Base-by-base conservation (phyloP, 106 monocot species). In the Xerophyta viscosa region DNA sequence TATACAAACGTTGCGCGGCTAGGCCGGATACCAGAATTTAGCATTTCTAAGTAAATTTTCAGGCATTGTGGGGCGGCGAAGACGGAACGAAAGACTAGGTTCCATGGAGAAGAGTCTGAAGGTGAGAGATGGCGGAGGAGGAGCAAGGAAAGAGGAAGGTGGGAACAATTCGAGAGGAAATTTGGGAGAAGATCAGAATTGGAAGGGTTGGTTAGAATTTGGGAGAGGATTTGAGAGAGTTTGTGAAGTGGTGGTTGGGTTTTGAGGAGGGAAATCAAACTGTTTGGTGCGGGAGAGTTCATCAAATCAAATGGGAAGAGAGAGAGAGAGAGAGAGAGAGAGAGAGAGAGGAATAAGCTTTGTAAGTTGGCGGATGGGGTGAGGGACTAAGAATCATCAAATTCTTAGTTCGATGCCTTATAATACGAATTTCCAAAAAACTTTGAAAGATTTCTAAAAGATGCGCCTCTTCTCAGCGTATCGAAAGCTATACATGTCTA, bases 141-240 rank as follows among this genome's bases (percentile, higher is more conserved):
- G 24, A 8, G 24, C 6, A 25, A 50, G 7, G 50, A 4, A 23
- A 50, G 50, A 27, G 23, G 50, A 12, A 27, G 24, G 24, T 2
- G 8, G 15, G 24, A 17, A 19, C 46, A 50, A 27, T 21, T 1
- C 3, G 50, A 24, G 50, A 50, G 1, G 50, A 50, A 50, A 25
- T 24, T 11, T 11, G 50, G 15, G 24, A 50, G 50, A 3, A 50
- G 50, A 24, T 19, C 4, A 25, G 24, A 13, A 25, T 50, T 24
- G 50, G 50, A 46, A 24, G 50, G 50, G 50, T 50, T 50, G 50
- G 24, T 24, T 6, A 50, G 21, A 2, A 50, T 19, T 22, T 50
- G 50, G 4, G 50, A 10, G 24, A 50, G 50, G 7, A 50, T 22
- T 50, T 50, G 50, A 21, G 6, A 24, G 50, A 50, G 50, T 4